A percentile compares a stretch with the other conserved stretches of the same genome.
Evolutionary conservation across 176 grass and related monocot species (phyloP).

Genomic region (Rhynchospora breviuscula): DNA sequence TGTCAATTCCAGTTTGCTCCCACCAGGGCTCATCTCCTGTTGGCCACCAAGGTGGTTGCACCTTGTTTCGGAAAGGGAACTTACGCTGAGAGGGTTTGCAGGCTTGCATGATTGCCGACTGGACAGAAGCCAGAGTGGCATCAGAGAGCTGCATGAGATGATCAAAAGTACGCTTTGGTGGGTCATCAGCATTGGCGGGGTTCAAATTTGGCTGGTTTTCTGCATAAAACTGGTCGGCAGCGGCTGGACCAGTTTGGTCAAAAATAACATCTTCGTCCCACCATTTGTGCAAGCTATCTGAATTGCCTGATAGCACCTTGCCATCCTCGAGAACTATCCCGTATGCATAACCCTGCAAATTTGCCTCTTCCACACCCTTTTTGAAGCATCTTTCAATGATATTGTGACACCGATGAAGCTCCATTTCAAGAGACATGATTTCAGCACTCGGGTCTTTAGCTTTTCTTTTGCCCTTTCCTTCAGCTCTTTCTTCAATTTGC

Average conservation of each 20-base stretch:
- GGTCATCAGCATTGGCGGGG: neutral
- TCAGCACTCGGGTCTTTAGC: neutral
- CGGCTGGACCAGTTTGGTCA: constrained; percentile 40
- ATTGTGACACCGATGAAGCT: neutral
- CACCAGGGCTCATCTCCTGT: constrained; percentile 50
- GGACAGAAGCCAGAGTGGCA: constrained; percentile 45
- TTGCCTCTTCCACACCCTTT: neutral
- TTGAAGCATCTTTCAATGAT: neutral
- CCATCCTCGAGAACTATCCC: neutral
- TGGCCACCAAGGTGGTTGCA: constrained; percentile 63
- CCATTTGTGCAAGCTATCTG: constrained; percentile 53
- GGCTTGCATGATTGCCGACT: constrained; percentile 49
- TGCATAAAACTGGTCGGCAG: constrained; percentile 35
- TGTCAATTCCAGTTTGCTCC: constrained; percentile 25
- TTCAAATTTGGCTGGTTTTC: constrained; percentile 27
- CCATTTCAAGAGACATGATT: neutral
- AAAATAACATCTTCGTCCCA: constrained; percentile 59
- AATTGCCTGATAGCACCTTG: constrained; percentile 18
- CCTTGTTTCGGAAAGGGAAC: constrained; percentile 44
- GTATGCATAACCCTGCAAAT: neutral
- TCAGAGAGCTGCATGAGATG: constrained; percentile 41
- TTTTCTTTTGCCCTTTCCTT: neutral
- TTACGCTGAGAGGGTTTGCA: constrained; percentile 50
- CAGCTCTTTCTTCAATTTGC: neutral
- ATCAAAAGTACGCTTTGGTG: constrained; percentile 28